A percentile compares a stretch with the other conserved stretches of the same genome.
These are phyloP conservation scores for Penicillium egyptiacum DNA, from an alignment of 495 filamentous ascomycete species.

Conservation along the genomic window DNA sequence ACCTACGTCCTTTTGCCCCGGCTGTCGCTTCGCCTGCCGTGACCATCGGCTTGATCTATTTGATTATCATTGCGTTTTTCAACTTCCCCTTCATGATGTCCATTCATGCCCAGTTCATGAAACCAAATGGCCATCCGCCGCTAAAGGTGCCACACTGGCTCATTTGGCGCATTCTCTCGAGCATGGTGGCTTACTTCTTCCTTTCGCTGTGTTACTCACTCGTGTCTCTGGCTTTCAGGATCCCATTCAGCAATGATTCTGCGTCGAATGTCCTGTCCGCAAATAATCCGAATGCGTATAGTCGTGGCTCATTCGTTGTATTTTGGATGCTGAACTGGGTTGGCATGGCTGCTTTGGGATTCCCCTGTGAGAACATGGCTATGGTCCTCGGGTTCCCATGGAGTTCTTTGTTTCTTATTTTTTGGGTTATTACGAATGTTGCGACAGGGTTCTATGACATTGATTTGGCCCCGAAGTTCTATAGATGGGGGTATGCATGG, in stretches of 20 bases:
- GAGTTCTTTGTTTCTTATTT: constrained; percentile 70
- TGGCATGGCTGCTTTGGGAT: constrained; percentile 66
- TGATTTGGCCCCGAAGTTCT: constrained; percentile 59
- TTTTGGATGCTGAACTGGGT: constrained; percentile 77
- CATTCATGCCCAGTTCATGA: constrained; percentile 60
- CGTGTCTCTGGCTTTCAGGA: constrained; percentile 63
- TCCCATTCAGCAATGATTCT: constrained; percentile 55
- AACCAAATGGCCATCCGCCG: constrained; percentile 52
- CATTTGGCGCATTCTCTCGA: constrained; percentile 61
- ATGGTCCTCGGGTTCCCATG: constrained; percentile 68
- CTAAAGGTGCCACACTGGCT: constrained; percentile 62
- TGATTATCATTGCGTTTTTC: constrained; percentile 75
- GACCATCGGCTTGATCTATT: constrained; percentile 67
- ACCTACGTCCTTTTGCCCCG: constrained; percentile 63
- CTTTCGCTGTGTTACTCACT: constrained; percentile 67
- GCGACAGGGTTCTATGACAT: constrained; percentile 63
- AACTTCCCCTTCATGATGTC: constrained; percentile 69
- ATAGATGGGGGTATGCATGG: constrained; percentile 70
- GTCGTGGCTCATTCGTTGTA: constrained; percentile 60
- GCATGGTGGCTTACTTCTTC: constrained; percentile 62
- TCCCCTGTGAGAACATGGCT: constrained; percentile 71
- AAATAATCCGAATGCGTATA: constrained; percentile 57
- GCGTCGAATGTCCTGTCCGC: constrained; percentile 46
- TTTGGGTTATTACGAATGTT: constrained; percentile 75
- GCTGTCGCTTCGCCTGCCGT: constrained; percentile 58